A percentile compares a stretch with the other conserved stretches of the same genome.
Evolutionary conservation across 2,329 filamentous ascomycete genomes (phyloP).

Genomic region (Aspergillus sp.): DNA sequence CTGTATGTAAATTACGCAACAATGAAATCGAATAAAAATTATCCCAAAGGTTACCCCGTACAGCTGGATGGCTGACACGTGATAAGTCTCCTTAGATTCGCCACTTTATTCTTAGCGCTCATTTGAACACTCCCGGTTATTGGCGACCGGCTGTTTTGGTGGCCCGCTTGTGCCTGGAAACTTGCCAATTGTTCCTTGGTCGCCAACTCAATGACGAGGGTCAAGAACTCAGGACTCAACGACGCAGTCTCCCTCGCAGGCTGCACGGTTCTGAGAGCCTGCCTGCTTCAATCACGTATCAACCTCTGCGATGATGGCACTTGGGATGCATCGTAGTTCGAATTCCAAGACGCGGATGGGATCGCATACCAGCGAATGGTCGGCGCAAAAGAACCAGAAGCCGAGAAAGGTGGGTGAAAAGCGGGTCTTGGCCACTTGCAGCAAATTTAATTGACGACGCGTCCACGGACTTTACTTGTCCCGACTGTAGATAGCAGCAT

Average conservation of each 20-base stretch:
- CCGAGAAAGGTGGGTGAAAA: not conserved
- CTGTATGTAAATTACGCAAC: slow-evolving; percentile 16
- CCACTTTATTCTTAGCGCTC: slow-evolving; percentile 24
- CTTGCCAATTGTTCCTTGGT: slow-evolving; percentile 1
- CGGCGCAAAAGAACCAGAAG: not conserved
- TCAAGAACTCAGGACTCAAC: not conserved
- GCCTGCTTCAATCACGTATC: not conserved
- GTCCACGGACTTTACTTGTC: slow-evolving; percentile 3
- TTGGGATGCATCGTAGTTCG: not conserved
- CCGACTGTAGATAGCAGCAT: slow-evolving; percentile 1
- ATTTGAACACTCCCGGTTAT: not conserved
- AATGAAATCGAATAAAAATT: slow-evolving; percentile 3
- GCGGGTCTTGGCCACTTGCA: not conserved
- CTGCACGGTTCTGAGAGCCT: not conserved
- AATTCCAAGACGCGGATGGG: not conserved
- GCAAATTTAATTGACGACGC: slow-evolving; percentile 5
- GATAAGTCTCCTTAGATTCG: slow-evolving; percentile 14
- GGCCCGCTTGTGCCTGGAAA: slow-evolving; percentile 21
- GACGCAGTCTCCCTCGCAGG: not conserved
- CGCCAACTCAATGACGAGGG: slow-evolving; percentile 1
- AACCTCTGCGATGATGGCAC: not conserved
- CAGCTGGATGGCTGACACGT: slow-evolving; percentile 9
- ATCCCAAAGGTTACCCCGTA: not conserved
- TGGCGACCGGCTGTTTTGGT: slow-evolving; percentile 7
- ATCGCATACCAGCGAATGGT: slow-evolving; percentile 6